These are phyloP conservation scores for Alternaria gansuensis DNA, from an alignment of 2,329 filamentous ascomycete genomes.

Conservation along the genomic window DNA sequence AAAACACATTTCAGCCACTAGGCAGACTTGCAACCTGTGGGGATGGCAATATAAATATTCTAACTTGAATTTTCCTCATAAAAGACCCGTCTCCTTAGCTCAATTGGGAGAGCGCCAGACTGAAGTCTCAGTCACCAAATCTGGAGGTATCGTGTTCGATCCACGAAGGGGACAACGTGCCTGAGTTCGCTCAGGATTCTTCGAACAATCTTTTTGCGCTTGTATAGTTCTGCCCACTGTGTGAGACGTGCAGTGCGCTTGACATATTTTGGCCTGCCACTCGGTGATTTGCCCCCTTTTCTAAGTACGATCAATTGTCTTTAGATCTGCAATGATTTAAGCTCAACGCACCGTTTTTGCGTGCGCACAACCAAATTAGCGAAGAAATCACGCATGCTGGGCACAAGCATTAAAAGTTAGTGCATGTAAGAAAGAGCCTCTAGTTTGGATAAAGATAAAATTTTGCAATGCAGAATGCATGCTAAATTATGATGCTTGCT, in stretches of 20 bases:
- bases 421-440: not conserved
- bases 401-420: too few relatives aligned
- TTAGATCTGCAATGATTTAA: not conserved
- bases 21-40: too few relatives aligned
- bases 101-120: constrained; percentile 47
- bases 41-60: not conserved
- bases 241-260: not conserved
- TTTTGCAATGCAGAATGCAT: not conserved
- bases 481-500: not conserved
- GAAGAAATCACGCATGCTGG: too few relatives aligned
- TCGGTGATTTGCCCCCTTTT: not conserved
- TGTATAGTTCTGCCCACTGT: too few relatives aligned
- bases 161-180: constrained; percentile 42
- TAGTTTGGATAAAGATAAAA: not conserved
- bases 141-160: constrained; percentile 46
- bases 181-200: constrained; percentile 20
- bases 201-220: constrained; percentile 25
- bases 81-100: constrained; percentile 39
- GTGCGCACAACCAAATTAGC: not conserved
- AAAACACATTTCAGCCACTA: not conserved
- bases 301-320: not conserved
- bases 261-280: not conserved
- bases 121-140: constrained; percentile 45
- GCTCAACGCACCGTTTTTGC: not conserved
- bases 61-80: not conserved